Conservation (phyloP, 2,329 filamentous ascomycete genomes). For the Graphilbum sp. region DNA sequence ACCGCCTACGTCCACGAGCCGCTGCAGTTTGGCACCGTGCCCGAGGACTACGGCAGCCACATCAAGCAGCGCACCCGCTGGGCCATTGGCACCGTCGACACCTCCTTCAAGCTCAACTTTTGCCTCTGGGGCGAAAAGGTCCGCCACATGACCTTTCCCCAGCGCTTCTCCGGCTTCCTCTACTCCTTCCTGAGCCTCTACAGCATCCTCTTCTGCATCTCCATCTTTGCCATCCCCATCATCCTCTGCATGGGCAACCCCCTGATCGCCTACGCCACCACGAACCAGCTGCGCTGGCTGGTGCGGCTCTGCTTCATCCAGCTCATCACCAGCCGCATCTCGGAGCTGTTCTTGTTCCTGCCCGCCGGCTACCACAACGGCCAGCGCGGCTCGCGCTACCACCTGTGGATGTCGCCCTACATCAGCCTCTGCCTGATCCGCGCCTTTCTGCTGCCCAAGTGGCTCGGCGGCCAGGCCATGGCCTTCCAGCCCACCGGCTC, state of each 20-base stretch:
- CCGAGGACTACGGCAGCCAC: constrained; percentile 37
- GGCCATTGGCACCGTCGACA: constrained; percentile 40
- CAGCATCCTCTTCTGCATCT: constrained; percentile 32
- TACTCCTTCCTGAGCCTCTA: constrained; percentile 39
- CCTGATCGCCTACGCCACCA: constrained; percentile 36
- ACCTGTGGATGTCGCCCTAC: constrained; percentile 48
- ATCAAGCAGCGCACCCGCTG: constrained; percentile 41
- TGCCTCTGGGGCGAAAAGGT: constrained; percentile 38
- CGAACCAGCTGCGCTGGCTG: constrained; percentile 39
- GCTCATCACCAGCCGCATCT: constrained; percentile 33
- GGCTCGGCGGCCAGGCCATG: constrained; percentile 41
- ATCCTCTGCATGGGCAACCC: constrained; percentile 38
- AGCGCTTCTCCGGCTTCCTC: constrained; percentile 42
- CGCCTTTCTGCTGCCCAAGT: constrained; percentile 38
- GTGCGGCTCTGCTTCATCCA: constrained; percentile 37
- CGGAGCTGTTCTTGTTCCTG: constrained; percentile 40
- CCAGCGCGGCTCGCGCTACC: constrained; percentile 36
- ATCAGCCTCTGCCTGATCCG: constrained; percentile 40
- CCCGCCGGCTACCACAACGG: constrained; percentile 43
- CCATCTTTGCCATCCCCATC: constrained; percentile 41
- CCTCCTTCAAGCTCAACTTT: constrained; percentile 42
- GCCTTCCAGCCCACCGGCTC: constrained; percentile 47
- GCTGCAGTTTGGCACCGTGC: constrained; percentile 42
- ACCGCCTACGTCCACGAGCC: constrained; percentile 43
- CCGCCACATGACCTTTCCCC: constrained; percentile 34